Evolutionary conservation across 257 asterid genomes (phyloP), one percentile per base, ranked within the genome.

Genomic region (Vinca minor): DNA sequence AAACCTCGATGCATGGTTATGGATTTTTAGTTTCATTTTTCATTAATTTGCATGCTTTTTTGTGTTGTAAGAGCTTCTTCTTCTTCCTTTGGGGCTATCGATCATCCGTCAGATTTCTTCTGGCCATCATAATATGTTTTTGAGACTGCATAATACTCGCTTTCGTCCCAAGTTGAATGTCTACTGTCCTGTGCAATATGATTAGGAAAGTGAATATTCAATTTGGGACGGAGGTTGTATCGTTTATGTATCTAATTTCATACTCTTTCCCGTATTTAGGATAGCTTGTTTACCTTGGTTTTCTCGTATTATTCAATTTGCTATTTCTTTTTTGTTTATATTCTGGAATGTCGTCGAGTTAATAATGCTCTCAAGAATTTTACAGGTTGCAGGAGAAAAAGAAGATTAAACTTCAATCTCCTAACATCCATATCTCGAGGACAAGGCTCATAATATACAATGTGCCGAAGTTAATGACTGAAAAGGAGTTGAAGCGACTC

Each of bases 391-490:
- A 93, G 21, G 93, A 83, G 73, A 88, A 85, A 67, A 93, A 89
- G 83, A 79, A 52, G 80, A 53, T 77, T 67, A 93, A 93, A 81
- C 87, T 93, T 62, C 84, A 79, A 29, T 93, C 98, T 36, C 98
- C 98, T 11, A 93, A 93, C 81, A 85, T 93, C 60, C 91, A 90
- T 38, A 77, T 93, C 70, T 93, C 99, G 42, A 89, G 60, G 81
- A 85, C 94, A 26, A 82, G 98, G 82, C 94, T 93, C 63, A 86
- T 86, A 32, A 86, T 89, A 34, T 89, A 87, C 81, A 93, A 89
- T 71, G 73, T 93, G 70, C 98, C 97, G 14, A 89, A 86, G 79
- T 78, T 85, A 7, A 85, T 80, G 97, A 67, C 70, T 42, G 99
- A 89, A 47, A 85, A 73, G 46, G 76, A 73, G 28, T 82, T 87